Conservation (phyloP, 2,329 filamentous ascomycete genomes). For the Rugonectria rugulosa region DNA sequence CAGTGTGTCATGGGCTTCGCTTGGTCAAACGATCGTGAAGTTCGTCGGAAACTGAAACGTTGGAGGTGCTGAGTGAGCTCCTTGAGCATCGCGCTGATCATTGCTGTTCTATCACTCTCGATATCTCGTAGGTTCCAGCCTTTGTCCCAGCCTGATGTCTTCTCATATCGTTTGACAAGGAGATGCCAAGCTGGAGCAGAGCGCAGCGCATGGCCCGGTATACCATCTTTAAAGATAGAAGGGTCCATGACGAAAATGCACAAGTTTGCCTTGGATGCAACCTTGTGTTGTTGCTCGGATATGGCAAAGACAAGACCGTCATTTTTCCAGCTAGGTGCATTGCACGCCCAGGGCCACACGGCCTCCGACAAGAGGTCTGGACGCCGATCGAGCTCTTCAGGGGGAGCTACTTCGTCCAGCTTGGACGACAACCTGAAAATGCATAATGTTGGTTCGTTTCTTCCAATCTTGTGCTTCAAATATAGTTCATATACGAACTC, state of each 20-base stretch:
- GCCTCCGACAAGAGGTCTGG: not conserved
- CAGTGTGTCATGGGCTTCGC: too few species aligned
- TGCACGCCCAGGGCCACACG: not conserved
- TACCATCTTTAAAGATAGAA: not conserved
- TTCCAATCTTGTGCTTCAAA: constrained; percentile 4
- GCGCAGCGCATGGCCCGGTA: not conserved
- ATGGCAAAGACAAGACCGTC: not conserved
- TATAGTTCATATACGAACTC: constrained; percentile 2
- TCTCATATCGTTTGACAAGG: not conserved
- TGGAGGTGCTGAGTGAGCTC: not conserved
- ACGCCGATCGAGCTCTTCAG: not conserved
- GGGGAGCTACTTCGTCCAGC: constrained; percentile 1
- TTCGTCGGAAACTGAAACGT: not conserved
- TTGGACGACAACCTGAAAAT: constrained; percentile 1
- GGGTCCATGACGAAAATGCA: constrained; percentile 7
- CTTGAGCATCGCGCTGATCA: not conserved
- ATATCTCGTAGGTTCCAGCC: constrained; percentile 1
- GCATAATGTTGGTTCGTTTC: constrained; percentile 1
- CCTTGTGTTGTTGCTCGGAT: not conserved
- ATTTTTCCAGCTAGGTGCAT: not conserved
- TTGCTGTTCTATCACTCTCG: not conserved
- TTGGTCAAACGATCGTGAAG: too few species aligned
- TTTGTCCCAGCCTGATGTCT: not conserved
- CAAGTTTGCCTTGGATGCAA: not conserved
- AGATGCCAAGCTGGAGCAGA: not conserved